A percentile compares a stretch with the other conserved stretches of the same genome.
Evolutionary conservation across 495 filamentous ascomycete species (phyloP).

Genomic region (Cercophora sp.): DNA sequence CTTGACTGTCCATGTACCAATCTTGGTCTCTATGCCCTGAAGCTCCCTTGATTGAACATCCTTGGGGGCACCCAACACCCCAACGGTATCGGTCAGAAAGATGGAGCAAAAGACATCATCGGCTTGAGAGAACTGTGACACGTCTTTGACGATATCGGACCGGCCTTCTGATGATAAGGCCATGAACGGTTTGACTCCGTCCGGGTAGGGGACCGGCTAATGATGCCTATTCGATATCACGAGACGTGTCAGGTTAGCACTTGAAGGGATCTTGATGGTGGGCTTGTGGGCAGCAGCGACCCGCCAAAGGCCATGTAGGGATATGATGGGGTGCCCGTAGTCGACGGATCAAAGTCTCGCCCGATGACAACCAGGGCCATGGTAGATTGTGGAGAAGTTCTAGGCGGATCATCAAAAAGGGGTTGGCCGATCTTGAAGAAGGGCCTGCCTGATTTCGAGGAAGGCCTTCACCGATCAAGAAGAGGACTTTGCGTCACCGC

Average conservation of each 20-base stretch:
- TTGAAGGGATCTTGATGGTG: no score
- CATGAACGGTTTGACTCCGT: neutral
- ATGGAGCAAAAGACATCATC: neutral
- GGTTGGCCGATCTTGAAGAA: no score
- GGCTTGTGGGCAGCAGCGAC: no score
- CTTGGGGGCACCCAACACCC: neutral
- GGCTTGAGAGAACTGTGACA: neutral
- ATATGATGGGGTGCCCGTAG: no score
- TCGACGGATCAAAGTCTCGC: no score
- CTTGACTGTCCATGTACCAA: neutral
- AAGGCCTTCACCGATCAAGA: no score
- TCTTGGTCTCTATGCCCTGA: neutral
- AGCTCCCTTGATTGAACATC: neutral
- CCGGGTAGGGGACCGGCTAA: neutral
- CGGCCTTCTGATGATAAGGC: neutral
- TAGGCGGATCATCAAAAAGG: no score
- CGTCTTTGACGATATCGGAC: neutral
- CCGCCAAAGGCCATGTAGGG: no score
- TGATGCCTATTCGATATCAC: neutral
- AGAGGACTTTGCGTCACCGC: no score
- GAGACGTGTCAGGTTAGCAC: neutral
- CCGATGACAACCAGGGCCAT: no score
- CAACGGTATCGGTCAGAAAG: neutral
- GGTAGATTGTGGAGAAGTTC: no score
- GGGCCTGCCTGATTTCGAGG: no score